Base-by-base conservation (phyloP, 2,329 filamentous ascomycete genomes). In the Ilyonectria sp. region DNA sequence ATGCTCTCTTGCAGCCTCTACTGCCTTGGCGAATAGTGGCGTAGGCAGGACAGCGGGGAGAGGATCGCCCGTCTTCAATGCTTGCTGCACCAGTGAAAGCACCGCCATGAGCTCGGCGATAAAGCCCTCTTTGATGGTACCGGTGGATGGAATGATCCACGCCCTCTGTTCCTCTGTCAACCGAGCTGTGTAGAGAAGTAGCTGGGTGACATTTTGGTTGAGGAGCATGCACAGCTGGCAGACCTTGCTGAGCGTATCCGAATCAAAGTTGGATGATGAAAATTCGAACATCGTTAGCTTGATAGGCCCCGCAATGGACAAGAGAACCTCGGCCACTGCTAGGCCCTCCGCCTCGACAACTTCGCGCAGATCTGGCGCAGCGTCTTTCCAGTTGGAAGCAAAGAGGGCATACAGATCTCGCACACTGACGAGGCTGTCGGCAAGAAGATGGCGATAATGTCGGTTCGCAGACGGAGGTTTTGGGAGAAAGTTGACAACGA, bases 41-140 rank as follows among this genome's bases (percentile, higher is more conserved):
- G 65, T 65, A 3, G 65, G 65, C 31, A 68, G 33, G 43, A 68
- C 62, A n/a, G 65, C 65, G 6, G 65, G 65, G 10, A 68, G 57
- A 2, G 65, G 65, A 19, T 65, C 65, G 15, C 57, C 61, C 23
- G 40, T 60, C 17, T 65, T 65, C 8, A 65, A 59, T 4, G 65
- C 37, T 21, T 58, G 61, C 31, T 68, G 61, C 9, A 65, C 62
- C 3, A 68, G 52, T 4, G 65, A 57, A 0, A 68, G 29, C 3
- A 65, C 62, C 9, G 65, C 61, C 65, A 68, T 68, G 7, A 65
- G 23, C 37, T 68, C 56, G 3, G 61, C 63, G n/a, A 65, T 61
- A 17, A 68, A 40, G 15, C 33, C 26, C 37, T 65, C 62, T 9
- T 31, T 19, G 1, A 44, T n/a, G 7, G 57, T 53, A 1, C 61